Conservation (phyloP, 1,284 basidiomycete genomes). For the Phellopilus nigrolimitatus region DNA sequence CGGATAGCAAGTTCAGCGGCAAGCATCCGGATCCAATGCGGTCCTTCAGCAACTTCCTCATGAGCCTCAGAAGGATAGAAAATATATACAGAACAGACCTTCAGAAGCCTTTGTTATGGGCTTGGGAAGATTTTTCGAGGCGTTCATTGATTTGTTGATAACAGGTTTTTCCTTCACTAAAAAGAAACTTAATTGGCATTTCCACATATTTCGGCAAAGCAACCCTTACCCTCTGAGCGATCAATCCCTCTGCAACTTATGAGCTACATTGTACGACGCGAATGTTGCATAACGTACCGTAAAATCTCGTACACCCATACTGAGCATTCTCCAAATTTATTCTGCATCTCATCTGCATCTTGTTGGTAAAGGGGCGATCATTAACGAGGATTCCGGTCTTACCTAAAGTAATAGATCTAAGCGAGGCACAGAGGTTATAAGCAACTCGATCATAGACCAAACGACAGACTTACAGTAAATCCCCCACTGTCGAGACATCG, state of each 20-base stretch:
- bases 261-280: background rate
- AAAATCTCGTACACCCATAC: conserved; percentile 90
- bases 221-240: conserved; percentile 69
- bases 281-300: conserved; percentile 38
- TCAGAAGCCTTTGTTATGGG: conserved; percentile 74
- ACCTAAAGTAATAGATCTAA: conserved; percentile 47
- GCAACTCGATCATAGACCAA: background rate
- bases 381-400: conserved; percentile 21
- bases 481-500: conserved; percentile 83
- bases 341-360: conserved; percentile 69
- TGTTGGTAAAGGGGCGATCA: conserved; percentile 9
- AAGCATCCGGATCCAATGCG: conserved; percentile 88
- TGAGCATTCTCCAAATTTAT: conserved; percentile 77
- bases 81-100: no score
- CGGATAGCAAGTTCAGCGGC: conserved; percentile 86
- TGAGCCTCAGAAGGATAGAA: no score
- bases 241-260: conserved; percentile 74
- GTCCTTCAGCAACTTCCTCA: conserved; percentile 75
- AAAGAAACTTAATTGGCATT: background rate
- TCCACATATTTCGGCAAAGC: conserved; percentile 20
- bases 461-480: conserved; percentile 62
- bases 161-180: conserved; percentile 82
- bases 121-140: conserved; percentile 84
- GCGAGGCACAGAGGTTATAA: background rate
- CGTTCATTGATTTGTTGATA: conserved; percentile 87